Base-by-base conservation (phyloP, 176 grass and related monocot species). In the Ananas comosus region DNA sequence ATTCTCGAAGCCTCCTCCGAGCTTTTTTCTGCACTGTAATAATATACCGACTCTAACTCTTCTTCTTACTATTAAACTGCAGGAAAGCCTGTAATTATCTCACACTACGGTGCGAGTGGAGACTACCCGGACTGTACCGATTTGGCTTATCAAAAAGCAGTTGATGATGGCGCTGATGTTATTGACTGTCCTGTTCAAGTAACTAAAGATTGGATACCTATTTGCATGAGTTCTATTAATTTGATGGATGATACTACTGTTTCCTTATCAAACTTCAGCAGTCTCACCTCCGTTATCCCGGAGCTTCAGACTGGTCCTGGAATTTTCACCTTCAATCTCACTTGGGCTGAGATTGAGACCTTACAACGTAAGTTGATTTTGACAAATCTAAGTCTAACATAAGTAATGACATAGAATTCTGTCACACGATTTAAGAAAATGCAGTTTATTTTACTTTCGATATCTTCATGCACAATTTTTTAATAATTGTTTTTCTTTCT, bases 111-210 rank as follows among this genome's bases (percentile, higher is more conserved):
- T 77, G 94, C 94, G 70, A 99, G 94, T 78, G 94, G 94, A 42
- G 89, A 93, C 71, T 99, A 91, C 70, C 89, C 94, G 57, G 89
- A 57, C 51, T 99, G 94, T 75, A 99, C 94, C 56, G 85, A 93
- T 75, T 76, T 99, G 63, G 89, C 94, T 72, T 99, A 99, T 79
- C 72, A 84, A 63, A 81, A 91, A 74, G 90, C 94, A 68, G 82
- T 85, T 70, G 25, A 78, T 2, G 84, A 81, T 52, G 87, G 89
- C 70, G 94, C 94, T 47, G 94, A 99, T 87, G 83, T 93, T 69
- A 93, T 99, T 50, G 94, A 99, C 66, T 99, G 94, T 54, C 75
- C 84, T 64, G 80, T 99, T 74, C 94, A 93, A 82, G 72, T 99
- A 12, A 99, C 94, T 66, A 76, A 71, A 75, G 94, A 93, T 67